Evolutionary conservation across 73 alveolate genomes (phyloP), one percentile per base, ranked within the genome.

Genomic region (Uronychia binucleata): DNA sequence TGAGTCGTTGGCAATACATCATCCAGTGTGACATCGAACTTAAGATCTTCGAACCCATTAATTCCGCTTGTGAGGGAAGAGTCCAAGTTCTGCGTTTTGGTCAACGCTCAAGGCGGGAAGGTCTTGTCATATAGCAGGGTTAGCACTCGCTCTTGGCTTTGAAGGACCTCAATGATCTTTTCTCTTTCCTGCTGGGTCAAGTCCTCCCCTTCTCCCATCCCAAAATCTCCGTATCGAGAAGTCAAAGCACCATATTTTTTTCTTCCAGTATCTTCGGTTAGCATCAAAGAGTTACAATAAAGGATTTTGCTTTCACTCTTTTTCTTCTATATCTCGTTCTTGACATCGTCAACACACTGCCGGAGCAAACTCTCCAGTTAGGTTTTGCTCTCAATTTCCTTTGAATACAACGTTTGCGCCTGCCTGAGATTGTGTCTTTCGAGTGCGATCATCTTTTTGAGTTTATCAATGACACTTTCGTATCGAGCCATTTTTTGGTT

Each of bases 261-360:
- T 19, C 67, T 46, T 46, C 67, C 67, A 46, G 67, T 46, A 46
- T 46, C 67, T 46, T 46, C 5, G 19, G 19, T 46, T 46, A 46
- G 67, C 67, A 46, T 46, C 5, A 11, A 5, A 5, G 5, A 46
- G n/a, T 46, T 46, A 46, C 67, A 60, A 67, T 82, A 46, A 5
- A 46, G 5, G 5, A 46, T 46, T 19, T 46, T 46, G 19, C 19
- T 46, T 46, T 89, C 95, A 27, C 84, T 33, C 33, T 91, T 60
- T 75, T 90, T 90, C 86, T 86, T 86, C 32, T 87, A 57, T 0
- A 92, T 85, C 77, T 95, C 98, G 31, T 87, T 87, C 83, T 95
- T 95, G 0, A 95, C 94, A 90, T 95, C 97, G 77, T 95, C 96
- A 1, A 95, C 93, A 58, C 97, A 92, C 77, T 81, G 83, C 58